These are phyloP conservation scores for Brassica napus DNA, from an alignment of 345 rosid species.

Conservation along the genomic window Da-Ae NC_063446.1:65208001-65208500, in stretches of 20 bases:
- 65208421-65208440: background rate
- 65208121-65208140: too few relatives aligned
- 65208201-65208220: conserved; percentile 26
- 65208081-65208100: too few relatives aligned
- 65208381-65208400: too few relatives aligned
- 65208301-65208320: background rate
- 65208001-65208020: conserved; percentile 81
- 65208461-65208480: background rate
- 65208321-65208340: background rate
- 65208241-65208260: background rate
- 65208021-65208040: conserved; percentile 93
- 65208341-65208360: background rate
- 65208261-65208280: background rate
- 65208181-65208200: conserved; percentile 63
- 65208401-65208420: background rate
- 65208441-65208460: background rate
- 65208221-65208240: conserved; percentile 25
- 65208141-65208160: conserved; percentile 35
- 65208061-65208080: conserved; percentile 46
- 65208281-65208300: background rate
- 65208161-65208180: conserved; percentile 76
- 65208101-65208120: too few relatives aligned
- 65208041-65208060: conserved; percentile 72
- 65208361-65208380: too few relatives aligned
- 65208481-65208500: too few relatives aligned